Conservation (phyloP, 768 basidiomycete genomes). For the Collybiopsis confluens region DNA sequence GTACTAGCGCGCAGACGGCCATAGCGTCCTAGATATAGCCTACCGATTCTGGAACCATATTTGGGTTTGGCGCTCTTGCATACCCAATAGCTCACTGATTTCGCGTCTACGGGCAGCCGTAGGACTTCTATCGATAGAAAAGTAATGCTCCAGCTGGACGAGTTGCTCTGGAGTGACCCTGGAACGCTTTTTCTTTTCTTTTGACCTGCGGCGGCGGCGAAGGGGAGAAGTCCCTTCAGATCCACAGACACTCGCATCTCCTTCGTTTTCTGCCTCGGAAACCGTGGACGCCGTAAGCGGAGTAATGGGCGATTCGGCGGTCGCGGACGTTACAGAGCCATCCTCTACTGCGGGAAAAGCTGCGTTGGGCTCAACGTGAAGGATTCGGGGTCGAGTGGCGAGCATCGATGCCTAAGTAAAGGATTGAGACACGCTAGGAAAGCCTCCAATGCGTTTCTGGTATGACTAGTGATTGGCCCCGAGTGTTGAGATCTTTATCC, state of each 20-base stretch:
- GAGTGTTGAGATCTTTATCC: background rate
- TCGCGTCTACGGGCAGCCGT: constrained; percentile 68
- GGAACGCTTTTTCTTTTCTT: constrained; percentile 68
- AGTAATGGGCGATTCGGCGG: constrained; percentile 26
- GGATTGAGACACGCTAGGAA: no score
- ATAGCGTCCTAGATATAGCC: no score
- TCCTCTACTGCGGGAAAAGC: background rate
- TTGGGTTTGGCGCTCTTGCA: constrained; percentile 85
- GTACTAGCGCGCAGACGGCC: background rate
- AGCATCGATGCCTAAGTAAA: background rate
- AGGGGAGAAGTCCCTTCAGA: constrained; percentile 24
- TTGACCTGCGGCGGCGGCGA: constrained; percentile 28
- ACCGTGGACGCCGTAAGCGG: constrained; percentile 17
- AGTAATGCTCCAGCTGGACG: constrained; percentile 68
- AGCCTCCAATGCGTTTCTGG: no score
- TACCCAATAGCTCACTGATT: constrained; percentile 69
- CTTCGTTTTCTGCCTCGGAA: constrained; percentile 27
- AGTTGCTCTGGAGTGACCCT: constrained; percentile 80
- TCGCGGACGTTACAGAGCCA: constrained; percentile 14
- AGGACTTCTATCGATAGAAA: constrained; percentile 65
- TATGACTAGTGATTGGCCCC: no score
- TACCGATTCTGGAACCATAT: constrained; percentile 90
- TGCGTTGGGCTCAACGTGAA: constrained; percentile 17
- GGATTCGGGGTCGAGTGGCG: constrained; percentile 17
- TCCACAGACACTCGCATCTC: constrained; percentile 30